These are phyloP conservation scores for Graphium sp. DNA, from an alignment of 2,329 filamentous ascomycete species.

Conservation along the genomic window DNA sequence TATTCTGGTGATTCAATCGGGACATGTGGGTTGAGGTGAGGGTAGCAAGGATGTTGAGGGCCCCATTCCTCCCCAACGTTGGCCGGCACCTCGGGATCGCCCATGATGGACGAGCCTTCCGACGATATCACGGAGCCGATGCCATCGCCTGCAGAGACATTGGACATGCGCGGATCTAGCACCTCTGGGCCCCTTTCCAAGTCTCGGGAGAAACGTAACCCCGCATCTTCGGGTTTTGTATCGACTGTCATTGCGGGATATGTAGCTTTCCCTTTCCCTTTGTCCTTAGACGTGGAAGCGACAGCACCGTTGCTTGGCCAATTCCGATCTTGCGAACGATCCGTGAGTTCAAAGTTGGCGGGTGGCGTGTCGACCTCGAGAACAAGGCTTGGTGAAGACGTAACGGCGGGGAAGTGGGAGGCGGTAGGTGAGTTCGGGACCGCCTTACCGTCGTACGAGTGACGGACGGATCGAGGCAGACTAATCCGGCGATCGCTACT, in stretches of 20 bases:
- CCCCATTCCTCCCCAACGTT: slow-evolving; percentile 75
- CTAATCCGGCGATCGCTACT: slow-evolving; percentile 31
- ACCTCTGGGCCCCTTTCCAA: slow-evolving; percentile 35
- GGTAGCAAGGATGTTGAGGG: slow-evolving; percentile 83
- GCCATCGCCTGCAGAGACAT: slow-evolving; percentile 28
- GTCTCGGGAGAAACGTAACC: slow-evolving; percentile 25
- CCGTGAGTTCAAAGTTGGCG: not conserved
- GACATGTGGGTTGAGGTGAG: slow-evolving; percentile 85
- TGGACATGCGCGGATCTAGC: slow-evolving; percentile 24
- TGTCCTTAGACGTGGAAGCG: slow-evolving; percentile 14
- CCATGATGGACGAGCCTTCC: slow-evolving; percentile 43
- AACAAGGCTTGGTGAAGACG: not conserved
- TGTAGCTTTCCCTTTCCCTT: slow-evolving; percentile 32
- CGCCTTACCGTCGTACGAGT: slow-evolving; percentile 34
- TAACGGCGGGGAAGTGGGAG: not conserved
- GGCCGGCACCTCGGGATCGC: slow-evolving; percentile 45
- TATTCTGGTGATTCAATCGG: slow-evolving; percentile 60
- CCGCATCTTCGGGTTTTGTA: slow-evolving; percentile 13
- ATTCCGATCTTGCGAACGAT: not conserved
- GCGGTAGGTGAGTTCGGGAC: slow-evolving; percentile 10
- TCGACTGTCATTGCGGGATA: slow-evolving; percentile 24
- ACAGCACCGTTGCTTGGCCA: slow-evolving; percentile 1
- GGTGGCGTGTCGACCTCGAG: not conserved
- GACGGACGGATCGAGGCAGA: slow-evolving; percentile 33
- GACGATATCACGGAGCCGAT: slow-evolving; percentile 39